These are phyloP conservation scores for Phragmites australis DNA, from an alignment of 176 grass and related monocot species.

Conservation along the genomic window DNA sequence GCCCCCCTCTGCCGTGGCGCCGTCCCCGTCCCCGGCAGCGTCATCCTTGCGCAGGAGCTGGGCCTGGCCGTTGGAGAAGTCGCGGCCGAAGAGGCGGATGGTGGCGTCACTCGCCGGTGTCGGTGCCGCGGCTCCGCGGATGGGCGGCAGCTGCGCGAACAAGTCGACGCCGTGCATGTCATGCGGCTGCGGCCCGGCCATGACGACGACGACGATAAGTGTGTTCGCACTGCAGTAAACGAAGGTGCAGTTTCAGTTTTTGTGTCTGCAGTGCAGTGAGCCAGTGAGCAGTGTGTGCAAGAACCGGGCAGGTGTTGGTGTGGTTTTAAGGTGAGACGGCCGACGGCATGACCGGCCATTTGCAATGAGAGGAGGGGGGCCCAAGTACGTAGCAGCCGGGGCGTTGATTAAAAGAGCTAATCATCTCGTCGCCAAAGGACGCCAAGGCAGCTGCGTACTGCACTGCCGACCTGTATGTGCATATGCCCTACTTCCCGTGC, in stretches of 20 bases:
- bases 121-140: not conserved
- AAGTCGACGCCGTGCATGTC: conserved; percentile 49
- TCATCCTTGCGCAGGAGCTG: not conserved
- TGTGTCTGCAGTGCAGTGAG: not conserved
- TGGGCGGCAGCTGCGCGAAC: conserved; percentile 58
- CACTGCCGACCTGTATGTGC: conserved; percentile 23
- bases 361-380: conserved; percentile 22
- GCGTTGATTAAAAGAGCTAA: conserved; percentile 6
- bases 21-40: not conserved
- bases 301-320: not conserved
- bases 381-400: conserved; percentile 22
- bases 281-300: not conserved
- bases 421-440: conserved; percentile 35
- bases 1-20: not conserved
- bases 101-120: conserved; percentile 5
- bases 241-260: not conserved
- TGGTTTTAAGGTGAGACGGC: conserved; percentile 38
- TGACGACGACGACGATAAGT: not conserved
- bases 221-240: not conserved
- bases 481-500: conserved; percentile 12
- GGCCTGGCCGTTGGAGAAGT: conserved; percentile 59
- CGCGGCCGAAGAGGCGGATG: conserved; percentile 83
- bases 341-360: not conserved
- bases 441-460: conserved; percentile 22
- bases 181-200: conserved; percentile 44